A percentile compares a stretch with the other conserved stretches of the same genome.
phyloP scores from a whole-genome alignment of 2,329 filamentous ascomycete species.

The Metarhizium anisopliae region DNA sequence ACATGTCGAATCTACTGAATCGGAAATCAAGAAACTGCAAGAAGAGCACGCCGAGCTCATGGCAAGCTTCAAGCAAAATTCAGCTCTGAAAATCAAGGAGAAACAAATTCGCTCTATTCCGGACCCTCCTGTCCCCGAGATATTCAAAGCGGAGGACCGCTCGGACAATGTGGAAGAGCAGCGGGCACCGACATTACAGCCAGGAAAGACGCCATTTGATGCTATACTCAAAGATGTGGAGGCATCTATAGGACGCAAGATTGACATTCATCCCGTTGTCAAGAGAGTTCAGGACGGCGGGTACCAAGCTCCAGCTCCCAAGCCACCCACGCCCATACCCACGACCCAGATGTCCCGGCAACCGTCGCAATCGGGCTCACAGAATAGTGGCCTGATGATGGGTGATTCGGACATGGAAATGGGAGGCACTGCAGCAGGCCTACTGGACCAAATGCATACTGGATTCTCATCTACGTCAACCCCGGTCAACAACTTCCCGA shows the following conservation, averaged over 20 bases:
- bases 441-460: conserved; percentile 62
- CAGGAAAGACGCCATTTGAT: conserved; percentile 49
- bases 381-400: conserved; percentile 44
- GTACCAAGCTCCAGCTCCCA: conserved; percentile 51
- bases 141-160: conserved; percentile 55
- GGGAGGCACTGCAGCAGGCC: conserved; percentile 52
- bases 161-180: conserved; percentile 42
- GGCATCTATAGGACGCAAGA: conserved; percentile 55
- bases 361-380: conserved; percentile 45
- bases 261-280: conserved; percentile 55
- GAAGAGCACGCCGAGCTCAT: conserved; percentile 68
- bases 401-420: conserved; percentile 57
- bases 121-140: conserved; percentile 49
- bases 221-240: conserved; percentile 71
- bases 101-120: conserved; percentile 61
- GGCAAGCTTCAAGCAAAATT: conserved; percentile 62
- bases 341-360: conserved; percentile 38
- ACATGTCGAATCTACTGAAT: conserved; percentile 62
- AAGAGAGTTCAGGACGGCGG: conserved; percentile 72
- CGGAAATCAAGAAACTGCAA: conserved; percentile 80
- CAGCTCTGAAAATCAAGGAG: conserved; percentile 64
- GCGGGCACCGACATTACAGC: conserved; percentile 21
- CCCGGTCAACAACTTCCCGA: conserved; percentile 50
- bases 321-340: conserved; percentile 19
- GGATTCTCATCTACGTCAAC: conserved; percentile 52